Conservation (phyloP, 805 yeast genomes). For the Kodamaea leandrae region DNA sequence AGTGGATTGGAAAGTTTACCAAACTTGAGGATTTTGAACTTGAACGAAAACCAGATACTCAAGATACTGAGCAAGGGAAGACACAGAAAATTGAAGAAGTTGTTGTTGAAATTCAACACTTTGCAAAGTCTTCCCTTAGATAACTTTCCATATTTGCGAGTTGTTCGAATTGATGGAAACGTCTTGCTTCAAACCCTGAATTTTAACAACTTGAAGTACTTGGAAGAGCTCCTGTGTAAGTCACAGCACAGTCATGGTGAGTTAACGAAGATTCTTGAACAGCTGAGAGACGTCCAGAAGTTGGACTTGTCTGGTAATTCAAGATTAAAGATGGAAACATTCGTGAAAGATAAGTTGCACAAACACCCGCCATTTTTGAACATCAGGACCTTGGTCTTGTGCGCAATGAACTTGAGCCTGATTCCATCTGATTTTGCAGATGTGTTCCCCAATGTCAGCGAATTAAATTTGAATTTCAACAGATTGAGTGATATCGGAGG, state of each 20-base stretch:
- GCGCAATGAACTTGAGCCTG: constrained; percentile 43
- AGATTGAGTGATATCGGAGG: constrained; percentile 33
- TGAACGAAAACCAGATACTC: constrained; percentile 40
- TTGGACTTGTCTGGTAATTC: constrained; percentile 31
- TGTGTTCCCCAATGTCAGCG: constrained; percentile 46
- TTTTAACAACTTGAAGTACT: constrained; percentile 25
- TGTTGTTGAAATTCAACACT: constrained; percentile 37
- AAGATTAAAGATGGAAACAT: constrained; percentile 13
- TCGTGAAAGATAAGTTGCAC: constrained; percentile 2
- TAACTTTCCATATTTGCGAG: constrained; percentile 38
- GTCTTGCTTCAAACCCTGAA: constrained; percentile 23
- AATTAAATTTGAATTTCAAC: constrained; percentile 52
- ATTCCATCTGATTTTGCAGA: constrained; percentile 38
- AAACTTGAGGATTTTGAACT: constrained; percentile 37
- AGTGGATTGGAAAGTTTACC: constrained; percentile 35
- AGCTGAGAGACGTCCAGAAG: constrained; percentile 13
- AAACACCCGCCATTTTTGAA: constrained; percentile 26
- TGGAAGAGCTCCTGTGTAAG: constrained; percentile 46
- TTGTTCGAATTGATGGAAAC: constrained; percentile 47
- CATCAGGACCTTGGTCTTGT: constrained; percentile 40
- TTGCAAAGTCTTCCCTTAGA: constrained; percentile 31
- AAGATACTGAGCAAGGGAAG: constrained; percentile 18
- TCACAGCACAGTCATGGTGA: constrained; percentile 25
- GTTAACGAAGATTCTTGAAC: constrained; percentile 19
- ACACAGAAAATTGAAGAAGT: constrained; percentile 35